Evolutionary conservation across 2,329 filamentous ascomycete species (phyloP).

Genomic region (Trichoderma sp.): DNA sequence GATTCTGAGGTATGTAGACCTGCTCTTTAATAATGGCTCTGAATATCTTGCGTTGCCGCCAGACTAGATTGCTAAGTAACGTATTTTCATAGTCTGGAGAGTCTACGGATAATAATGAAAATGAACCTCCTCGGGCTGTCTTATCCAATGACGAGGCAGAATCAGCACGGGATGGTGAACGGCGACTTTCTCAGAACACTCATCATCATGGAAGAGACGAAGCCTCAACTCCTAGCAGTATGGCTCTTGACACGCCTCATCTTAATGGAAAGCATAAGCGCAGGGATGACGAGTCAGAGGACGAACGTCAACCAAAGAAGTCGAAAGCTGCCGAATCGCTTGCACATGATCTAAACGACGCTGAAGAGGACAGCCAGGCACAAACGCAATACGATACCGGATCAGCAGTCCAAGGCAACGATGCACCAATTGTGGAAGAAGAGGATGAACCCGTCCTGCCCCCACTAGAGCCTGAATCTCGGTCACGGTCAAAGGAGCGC

Average conservation of each 20-base stretch:
- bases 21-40: background rate
- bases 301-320: conserved; percentile 14
- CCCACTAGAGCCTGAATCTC: background rate
- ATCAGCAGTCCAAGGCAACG: background rate
- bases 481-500: conserved; percentile 16
- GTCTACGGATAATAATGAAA: background rate
- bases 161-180: background rate
- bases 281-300: conserved; percentile 12
- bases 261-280: conserved; percentile 16
- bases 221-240: background rate
- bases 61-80: background rate
- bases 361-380: background rate
- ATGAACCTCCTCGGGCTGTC: background rate
- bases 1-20: conserved; percentile 3
- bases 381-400: conserved; percentile 15
- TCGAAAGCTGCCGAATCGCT: background rate
- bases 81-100: background rate
- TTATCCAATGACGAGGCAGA: background rate
- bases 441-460: conserved; percentile 10
- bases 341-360: background rate
- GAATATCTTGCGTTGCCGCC: background rate
- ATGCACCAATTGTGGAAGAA: background rate
- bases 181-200: background rate
- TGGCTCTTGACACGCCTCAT: background rate
- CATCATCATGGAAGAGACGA: background rate